phyloP scores from a whole-genome alignment of 805 yeast species.

The Saccharomycopsis sp. region DNA sequence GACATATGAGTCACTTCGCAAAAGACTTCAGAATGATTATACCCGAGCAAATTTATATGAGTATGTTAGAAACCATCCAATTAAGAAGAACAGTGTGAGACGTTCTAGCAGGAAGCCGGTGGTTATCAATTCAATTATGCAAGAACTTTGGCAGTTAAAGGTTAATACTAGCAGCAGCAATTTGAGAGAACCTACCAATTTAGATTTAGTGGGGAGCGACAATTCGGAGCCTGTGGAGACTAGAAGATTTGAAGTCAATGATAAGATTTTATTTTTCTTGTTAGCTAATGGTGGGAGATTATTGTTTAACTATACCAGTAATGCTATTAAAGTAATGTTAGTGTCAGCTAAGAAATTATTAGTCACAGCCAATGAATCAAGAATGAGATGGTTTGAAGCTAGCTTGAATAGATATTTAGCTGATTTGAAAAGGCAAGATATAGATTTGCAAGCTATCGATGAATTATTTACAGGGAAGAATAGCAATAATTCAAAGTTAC shows the following conservation, averaged over 20 bases:
- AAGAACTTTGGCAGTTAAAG: conserved; percentile 14
- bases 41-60: conserved; percentile 5
- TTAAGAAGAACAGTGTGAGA: neutral
- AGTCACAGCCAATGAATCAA: conserved; percentile 10
- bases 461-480: conserved; percentile 2
- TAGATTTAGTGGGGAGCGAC: neutral
- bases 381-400: conserved; percentile 21
- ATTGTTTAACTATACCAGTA: conserved; percentile 10
- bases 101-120: neutral
- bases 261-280: conserved; percentile 11
- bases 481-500: conserved; percentile 1
- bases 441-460: conserved; percentile 10
- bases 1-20: neutral
- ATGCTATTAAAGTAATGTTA: conserved; percentile 7
- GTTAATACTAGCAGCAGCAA: neutral
- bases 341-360: conserved; percentile 4
- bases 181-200: neutral
- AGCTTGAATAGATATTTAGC: conserved; percentile 7
- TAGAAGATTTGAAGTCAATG: conserved; percentile 8
- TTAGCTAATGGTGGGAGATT: conserved; percentile 10
- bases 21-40: conserved; percentile 3
- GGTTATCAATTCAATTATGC: conserved; percentile 4
- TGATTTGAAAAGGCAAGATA: conserved; percentile 2
- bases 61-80: conserved; percentile 1
- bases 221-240: conserved; percentile 3